These are phyloP conservation scores for Termitomyces sp. DNA, from an alignment of 768 basidiomycete genomes.

Conservation along the genomic window DNA sequence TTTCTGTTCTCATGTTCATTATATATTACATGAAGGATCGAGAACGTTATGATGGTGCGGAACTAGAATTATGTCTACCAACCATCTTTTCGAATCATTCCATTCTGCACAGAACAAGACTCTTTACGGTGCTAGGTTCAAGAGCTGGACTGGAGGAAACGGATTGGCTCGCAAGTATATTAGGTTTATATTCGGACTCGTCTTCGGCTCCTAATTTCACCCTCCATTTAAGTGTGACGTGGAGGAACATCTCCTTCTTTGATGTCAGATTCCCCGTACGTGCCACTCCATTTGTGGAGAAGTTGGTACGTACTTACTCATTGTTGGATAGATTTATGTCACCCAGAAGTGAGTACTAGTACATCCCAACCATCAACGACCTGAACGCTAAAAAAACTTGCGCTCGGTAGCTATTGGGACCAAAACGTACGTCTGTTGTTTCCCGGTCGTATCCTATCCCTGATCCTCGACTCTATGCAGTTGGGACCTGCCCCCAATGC, in stretches of 20 bases:
- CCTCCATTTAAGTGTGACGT: slow-evolving; percentile 41
- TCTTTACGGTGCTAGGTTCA: slow-evolving; percentile 58
- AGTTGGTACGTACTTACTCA: not conserved
- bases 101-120: slow-evolving; percentile 32
- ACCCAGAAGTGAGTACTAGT: slow-evolving; percentile 58
- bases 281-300: no score
- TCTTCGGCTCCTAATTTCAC: not conserved
- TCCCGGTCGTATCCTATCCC: slow-evolving; percentile 8
- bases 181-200: not conserved
- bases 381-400: not conserved
- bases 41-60: slow-evolving; percentile 39
- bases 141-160: slow-evolving; percentile 62
- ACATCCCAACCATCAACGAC: not conserved
- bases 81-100: not conserved
- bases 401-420: slow-evolving; percentile 51
- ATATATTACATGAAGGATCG: slow-evolving; percentile 31
- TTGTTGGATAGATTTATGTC: slow-evolving; percentile 41
- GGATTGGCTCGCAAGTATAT: slow-evolving; percentile 50
- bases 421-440: slow-evolving; percentile 35
- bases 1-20: not conserved
- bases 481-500: slow-evolving; percentile 40
- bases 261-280: slow-evolving; percentile 52
- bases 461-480: not conserved
- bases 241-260: slow-evolving; percentile 48
- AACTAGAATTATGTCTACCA: not conserved